These are phyloP conservation scores for Trichosporon coremiiforme DNA, from an alignment of 1,284 basidiomycete species.

Conservation along the genomic window DNA sequence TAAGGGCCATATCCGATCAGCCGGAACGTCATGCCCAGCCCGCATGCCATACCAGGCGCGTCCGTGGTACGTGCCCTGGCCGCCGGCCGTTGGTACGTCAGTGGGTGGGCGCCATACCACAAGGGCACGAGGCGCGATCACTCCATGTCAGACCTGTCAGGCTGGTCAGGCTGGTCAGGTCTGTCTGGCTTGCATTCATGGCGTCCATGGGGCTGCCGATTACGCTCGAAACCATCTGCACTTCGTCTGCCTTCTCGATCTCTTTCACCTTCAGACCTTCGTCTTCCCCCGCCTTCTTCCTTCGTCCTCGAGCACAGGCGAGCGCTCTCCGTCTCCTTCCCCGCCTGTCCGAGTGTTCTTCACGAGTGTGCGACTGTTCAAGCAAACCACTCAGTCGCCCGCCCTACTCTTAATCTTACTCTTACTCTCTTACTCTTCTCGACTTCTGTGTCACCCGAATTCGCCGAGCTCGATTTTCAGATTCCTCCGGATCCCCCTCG, in stretches of 20 bases:
- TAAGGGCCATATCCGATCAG: neutral
- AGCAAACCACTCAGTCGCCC: no score
- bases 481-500: neutral
- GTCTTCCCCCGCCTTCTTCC: neutral
- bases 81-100: no score
- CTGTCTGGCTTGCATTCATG: no score
- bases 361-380: neutral
- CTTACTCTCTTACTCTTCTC: no score
- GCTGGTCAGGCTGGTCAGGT: no score
- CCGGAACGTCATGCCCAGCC: constrained; percentile 5
- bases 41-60: neutral
- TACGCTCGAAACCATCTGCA: neutral
- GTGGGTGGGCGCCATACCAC: neutral
- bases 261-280: neutral
- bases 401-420: no score
- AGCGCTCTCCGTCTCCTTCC: neutral
- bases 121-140: neutral
- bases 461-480: neutral
- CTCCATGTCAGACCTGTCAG: no score
- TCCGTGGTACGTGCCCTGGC: neutral
- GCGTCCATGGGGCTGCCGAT: constrained; percentile 2
- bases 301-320: neutral
- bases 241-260: neutral
- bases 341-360: neutral
- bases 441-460: neutral